These are phyloP conservation scores for Cutaneotrichosporon cavernicola DNA, from an alignment of 1,284 basidiomycete species.

Conservation along the genomic window DNA sequence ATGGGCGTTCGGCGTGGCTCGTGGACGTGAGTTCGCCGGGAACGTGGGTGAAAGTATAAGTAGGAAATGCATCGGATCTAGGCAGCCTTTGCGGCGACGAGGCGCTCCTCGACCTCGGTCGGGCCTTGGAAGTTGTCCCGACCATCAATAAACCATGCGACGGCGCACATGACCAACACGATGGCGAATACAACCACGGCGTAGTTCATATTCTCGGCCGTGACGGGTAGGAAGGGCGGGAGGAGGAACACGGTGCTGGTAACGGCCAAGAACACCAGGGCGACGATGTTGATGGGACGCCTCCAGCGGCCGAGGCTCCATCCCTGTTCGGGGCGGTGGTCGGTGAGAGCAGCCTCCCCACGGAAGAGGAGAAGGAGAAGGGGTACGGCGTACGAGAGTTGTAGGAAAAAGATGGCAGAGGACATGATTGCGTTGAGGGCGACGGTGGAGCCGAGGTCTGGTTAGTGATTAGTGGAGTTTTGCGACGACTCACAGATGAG, in stretches of 20 bases:
- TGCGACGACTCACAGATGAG: conserved; percentile 25
- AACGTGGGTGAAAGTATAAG: background rate
- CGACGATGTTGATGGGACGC: conserved; percentile 47
- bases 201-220: conserved; percentile 55
- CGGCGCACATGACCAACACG: conserved; percentile 40
- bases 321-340: conserved; percentile 34
- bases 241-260: conserved; percentile 58
- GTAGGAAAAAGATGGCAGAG: conserved; percentile 36
- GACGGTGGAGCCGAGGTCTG: conserved; percentile 44
- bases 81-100: conserved; percentile 10
- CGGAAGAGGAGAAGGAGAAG: conserved; percentile 52
- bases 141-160: conserved; percentile 50
- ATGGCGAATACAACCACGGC: conserved; percentile 47
- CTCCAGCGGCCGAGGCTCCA: conserved; percentile 44
- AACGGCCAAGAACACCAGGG: conserved; percentile 51
- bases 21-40: conserved; percentile 11
- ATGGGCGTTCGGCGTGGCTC: conserved; percentile 16
- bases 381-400: conserved; percentile 44
- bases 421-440: conserved; percentile 41
- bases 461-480: background rate
- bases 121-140: conserved; percentile 52
- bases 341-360: conserved; percentile 51
- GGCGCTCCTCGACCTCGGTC: conserved; percentile 39
- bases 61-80: conserved; percentile 2
- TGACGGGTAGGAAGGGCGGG: conserved; percentile 53